Percentiles rank a stretch among this genome's conserved stretches.
phyloP scores from a whole-genome alignment of 2,329 filamentous ascomycete genomes.

The Alternaria incomplexa region DNA sequence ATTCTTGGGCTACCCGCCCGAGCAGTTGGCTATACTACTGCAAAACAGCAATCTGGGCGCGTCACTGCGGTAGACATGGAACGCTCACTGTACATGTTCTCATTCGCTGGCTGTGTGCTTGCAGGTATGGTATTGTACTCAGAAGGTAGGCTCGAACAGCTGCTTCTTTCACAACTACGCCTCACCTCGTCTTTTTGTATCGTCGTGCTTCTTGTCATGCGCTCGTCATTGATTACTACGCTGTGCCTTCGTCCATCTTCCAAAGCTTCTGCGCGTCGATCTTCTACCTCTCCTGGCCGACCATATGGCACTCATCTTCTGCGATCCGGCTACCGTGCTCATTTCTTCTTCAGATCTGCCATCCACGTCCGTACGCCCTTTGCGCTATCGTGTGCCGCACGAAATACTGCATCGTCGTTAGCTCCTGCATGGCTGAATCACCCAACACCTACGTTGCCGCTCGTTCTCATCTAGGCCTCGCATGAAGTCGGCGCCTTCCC shows the following conservation, averaged over 20 bases:
- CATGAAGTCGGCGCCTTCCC: constrained; percentile 78
- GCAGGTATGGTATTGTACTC: constrained; percentile 35
- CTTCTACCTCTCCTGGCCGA: background rate
- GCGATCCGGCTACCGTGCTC: constrained; percentile 6
- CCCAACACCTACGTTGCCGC: constrained; percentile 61
- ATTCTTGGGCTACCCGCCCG: constrained; percentile 78
- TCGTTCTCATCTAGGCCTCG: constrained; percentile 90
- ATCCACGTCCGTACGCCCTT: constrained; percentile 56
- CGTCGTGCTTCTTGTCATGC: background rate
- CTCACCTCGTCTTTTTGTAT: background rate
- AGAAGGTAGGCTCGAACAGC: constrained; percentile 28
- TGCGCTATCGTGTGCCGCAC: constrained; percentile 56
- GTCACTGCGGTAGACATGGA: constrained; percentile 28
- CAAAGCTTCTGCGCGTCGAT: background rate
- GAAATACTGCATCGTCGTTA: constrained; percentile 49
- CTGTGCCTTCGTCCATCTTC: background rate
- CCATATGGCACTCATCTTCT: background rate
- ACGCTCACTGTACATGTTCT: constrained; percentile 1
- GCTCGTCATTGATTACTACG: background rate
- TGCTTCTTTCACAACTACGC: constrained; percentile 16
- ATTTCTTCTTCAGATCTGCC: constrained; percentile 50
- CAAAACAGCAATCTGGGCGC: constrained; percentile 47
- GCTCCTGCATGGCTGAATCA: background rate
- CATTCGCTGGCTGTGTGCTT: constrained; percentile 17
- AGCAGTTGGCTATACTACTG: constrained; percentile 43